Percentiles rank a stretch among this genome's conserved stretches.
phyloP scores from a whole-genome alignment of 805 yeast genomes.

The Yarrowia keelungensis region DNA sequence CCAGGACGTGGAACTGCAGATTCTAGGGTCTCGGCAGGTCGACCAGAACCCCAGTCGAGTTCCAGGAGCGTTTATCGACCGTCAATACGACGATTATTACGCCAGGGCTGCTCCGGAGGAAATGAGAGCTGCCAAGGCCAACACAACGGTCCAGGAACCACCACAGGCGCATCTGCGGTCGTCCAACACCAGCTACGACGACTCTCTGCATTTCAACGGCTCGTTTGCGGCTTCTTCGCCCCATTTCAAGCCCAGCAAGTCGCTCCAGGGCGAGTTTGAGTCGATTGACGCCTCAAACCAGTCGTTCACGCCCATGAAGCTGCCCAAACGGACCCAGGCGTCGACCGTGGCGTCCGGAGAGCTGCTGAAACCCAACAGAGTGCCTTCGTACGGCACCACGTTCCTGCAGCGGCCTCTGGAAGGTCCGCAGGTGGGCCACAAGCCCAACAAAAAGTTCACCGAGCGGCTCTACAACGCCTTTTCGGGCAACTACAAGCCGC shows the following conservation, averaged over 20 bases:
- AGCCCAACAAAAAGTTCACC: conserved; percentile 30
- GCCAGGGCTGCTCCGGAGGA: conserved; percentile 30
- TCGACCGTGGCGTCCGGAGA: neutral
- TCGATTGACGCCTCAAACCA: conserved; percentile 9
- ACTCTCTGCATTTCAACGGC: conserved; percentile 27
- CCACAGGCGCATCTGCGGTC: conserved; percentile 22
- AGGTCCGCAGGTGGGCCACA: conserved; percentile 2
- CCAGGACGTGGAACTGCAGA: conserved; percentile 25
- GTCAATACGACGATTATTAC: conserved; percentile 22
- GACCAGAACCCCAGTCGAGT: conserved; percentile 2
- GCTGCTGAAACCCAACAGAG: conserved; percentile 7
- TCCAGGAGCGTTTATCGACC: conserved; percentile 32
- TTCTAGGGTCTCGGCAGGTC: conserved; percentile 14
- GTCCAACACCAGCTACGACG: conserved; percentile 13
- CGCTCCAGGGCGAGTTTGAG: conserved; percentile 16
- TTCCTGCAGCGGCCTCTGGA: conserved; percentile 31
- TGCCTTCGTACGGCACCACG: conserved; percentile 29
- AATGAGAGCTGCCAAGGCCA: conserved; percentile 22
- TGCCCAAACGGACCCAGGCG: conserved; percentile 16
- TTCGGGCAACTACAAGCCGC: conserved; percentile 39
- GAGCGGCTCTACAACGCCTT: conserved; percentile 30
- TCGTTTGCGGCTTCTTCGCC: conserved; percentile 31
- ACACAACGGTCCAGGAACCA: conserved; percentile 17
- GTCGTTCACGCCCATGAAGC: conserved; percentile 28
- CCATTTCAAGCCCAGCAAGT: conserved; percentile 5